A percentile compares a stretch with the other conserved stretches of the same genome.
These are phyloP conservation scores for Phragmites australis DNA, from an alignment of 176 grass and related monocot genomes.

Conservation along the genomic window DNA sequence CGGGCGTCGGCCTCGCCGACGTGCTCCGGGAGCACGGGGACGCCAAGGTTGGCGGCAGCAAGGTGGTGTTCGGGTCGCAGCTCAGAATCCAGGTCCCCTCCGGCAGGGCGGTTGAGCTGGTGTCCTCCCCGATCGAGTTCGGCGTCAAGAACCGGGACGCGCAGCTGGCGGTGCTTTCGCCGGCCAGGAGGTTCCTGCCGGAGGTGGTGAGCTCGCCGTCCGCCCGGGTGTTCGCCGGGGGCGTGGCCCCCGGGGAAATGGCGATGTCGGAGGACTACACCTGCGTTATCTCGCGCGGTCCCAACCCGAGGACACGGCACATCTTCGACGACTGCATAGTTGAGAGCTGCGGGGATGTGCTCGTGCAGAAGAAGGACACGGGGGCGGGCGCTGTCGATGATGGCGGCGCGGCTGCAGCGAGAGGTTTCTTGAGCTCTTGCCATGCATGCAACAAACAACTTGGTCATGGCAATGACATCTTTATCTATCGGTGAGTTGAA, in stretches of 20 bases:
- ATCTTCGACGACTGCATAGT: conserved; percentile 90
- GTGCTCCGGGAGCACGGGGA: conserved; percentile 57
- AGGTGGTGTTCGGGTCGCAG: conserved; percentile 80
- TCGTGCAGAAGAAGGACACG: conserved; percentile 14
- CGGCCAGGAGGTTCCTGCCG: conserved; percentile 57
- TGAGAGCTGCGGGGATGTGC: conserved; percentile 58
- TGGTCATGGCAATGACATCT: conserved; percentile 51
- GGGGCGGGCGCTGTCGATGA: background rate
- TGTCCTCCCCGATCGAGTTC: conserved; percentile 82
- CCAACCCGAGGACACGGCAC: conserved; percentile 81
- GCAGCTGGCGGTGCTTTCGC: conserved; percentile 66
- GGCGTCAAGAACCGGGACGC: conserved; percentile 81
- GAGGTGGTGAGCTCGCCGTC: conserved; percentile 50
- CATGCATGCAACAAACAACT: conserved; percentile 69
- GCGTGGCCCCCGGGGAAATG: conserved; percentile 48
- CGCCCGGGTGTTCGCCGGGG: conserved; percentile 44
- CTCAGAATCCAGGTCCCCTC: conserved; percentile 84
- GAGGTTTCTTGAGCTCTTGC: conserved; percentile 59
- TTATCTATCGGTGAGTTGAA: conserved; percentile 62
- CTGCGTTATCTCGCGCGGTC: conserved; percentile 91
- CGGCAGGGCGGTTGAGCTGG: conserved; percentile 31
- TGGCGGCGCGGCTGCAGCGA: conserved; percentile 2
- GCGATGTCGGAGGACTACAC: conserved; percentile 92
- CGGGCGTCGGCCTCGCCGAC: conserved; percentile 67
- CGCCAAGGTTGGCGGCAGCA: conserved; percentile 40